These are phyloP conservation scores for Lasiodiplodia citricola DNA, from an alignment of 2,329 filamentous ascomycete genomes.

Conservation along the genomic window DNA sequence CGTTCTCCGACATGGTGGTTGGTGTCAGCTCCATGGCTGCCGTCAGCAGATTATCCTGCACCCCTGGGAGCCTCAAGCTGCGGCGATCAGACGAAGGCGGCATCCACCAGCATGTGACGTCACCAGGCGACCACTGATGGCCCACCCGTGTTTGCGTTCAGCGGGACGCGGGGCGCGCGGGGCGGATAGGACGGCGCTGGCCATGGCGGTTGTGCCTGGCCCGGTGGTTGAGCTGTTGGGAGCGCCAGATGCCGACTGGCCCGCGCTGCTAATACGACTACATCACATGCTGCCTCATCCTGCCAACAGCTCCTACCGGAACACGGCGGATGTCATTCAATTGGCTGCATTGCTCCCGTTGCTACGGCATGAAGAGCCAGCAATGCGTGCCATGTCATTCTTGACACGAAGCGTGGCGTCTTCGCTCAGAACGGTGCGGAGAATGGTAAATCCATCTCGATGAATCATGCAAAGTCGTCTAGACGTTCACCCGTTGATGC, in stretches of 20 bases:
- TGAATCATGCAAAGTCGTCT: too few species aligned
- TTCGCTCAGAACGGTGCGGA: too few species aligned
- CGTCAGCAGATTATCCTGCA: neutral
- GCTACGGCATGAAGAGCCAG: too few species aligned
- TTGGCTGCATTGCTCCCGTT: too few species aligned
- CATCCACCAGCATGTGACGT: constrained; percentile 9
- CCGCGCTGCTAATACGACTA: neutral
- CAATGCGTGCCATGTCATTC: too few species aligned
- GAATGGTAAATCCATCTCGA: too few species aligned
- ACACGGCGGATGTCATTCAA: too few species aligned
- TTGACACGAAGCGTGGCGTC: too few species aligned
- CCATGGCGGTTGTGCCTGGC: neutral
- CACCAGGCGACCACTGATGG: neutral
- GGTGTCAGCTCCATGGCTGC: neutral
- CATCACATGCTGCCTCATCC: neutral
- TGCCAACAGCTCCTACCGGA: neutral
- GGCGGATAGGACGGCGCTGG: neutral
- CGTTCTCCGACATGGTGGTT: constrained; percentile 38
- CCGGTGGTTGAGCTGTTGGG: constrained; percentile 4
- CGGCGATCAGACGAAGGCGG: neutral
- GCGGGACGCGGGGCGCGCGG: neutral
- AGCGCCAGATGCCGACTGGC: neutral
- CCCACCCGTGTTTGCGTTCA: neutral
- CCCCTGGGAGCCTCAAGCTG: neutral
- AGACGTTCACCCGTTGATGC: too few species aligned